Base-by-base conservation (phyloP, 2,329 filamentous ascomycete genomes). In the Aschersonia sp. region DNA sequence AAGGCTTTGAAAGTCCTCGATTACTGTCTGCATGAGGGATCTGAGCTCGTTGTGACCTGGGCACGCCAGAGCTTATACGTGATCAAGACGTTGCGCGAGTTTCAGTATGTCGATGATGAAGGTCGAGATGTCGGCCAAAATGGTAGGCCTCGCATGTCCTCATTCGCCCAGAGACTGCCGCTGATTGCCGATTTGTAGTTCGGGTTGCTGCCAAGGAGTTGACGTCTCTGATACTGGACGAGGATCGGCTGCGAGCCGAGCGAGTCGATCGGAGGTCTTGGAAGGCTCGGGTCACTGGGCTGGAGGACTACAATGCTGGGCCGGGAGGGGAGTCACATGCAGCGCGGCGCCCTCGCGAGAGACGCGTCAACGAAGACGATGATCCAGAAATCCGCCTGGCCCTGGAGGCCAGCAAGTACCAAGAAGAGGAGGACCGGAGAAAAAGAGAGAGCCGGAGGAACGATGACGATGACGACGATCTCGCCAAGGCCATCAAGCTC, bases 1-100 rank as follows among this genome's bases (percentile, higher is more conserved):
- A 98, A 98, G 68, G 94, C 92, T 42, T 73, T 98, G 56, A 98
- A 98, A 65, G 92, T 98, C 47, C 76, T 97, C 49, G 92, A 98
- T 66, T 98, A 98, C 68, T 96, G 89, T 68, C 74, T 98, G 49
- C 92, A 98, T 63, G 92, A 98, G 65, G 92, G 92, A 44, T 96
- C 89, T 1, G 92, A 97, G 67, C 71, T 96, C 54, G 87, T 96
- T 35, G 92, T 98, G 46, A 96, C 90, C 5, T 98, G 92, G 92
- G 89, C 89, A 53, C 84, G 89, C 60, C 94, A 97, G 71, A 97
- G 95, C 63, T 83, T 96, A 55, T 98, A 95, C 68, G 92, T 98
- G 66, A 95, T 98, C 72, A 97, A 96, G 73, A 98, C 92, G 32
- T 68, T 98, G 63, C 84, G 92, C 61, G 92, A 98, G 66, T 98